phyloP scores from a whole-genome alignment of 2,329 filamentous ascomycete genomes.

The Colletotrichum sp. region DNA sequence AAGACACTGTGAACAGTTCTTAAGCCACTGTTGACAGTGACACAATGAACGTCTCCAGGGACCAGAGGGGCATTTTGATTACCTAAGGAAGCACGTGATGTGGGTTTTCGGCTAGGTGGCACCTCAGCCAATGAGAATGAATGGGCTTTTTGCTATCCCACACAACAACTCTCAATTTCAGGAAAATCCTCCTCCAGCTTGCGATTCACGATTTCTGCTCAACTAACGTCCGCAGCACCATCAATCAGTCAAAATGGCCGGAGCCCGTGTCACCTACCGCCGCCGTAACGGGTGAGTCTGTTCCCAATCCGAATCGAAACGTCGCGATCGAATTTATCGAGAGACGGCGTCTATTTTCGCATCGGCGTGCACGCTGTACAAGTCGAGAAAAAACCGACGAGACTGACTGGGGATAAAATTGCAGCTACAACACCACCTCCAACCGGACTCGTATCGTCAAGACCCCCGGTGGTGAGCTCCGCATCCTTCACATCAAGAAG shows the following conservation, averaged over 20 bases:
- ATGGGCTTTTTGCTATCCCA: too few species aligned
- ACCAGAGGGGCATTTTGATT: too few species aligned
- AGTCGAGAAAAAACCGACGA: not conserved
- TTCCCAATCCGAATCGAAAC: not conserved
- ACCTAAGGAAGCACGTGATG: too few species aligned
- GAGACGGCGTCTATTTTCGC: not conserved
- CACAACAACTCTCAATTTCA: too few species aligned
- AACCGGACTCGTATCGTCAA: constrained; percentile 96
- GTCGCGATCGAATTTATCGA: not conserved
- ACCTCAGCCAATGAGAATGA: too few species aligned
- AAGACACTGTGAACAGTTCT: constrained; percentile 15
- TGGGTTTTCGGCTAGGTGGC: too few species aligned
- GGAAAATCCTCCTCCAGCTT: not conserved
- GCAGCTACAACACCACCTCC: constrained; percentile 95
- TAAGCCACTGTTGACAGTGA: not conserved
- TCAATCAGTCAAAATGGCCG: constrained; percentile 60
- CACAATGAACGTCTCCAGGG: too few species aligned
- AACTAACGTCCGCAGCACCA: constrained; percentile 35
- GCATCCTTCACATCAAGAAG: constrained; percentile 99
- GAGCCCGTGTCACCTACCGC: constrained; percentile 71
- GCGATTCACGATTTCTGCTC: constrained; percentile 21
- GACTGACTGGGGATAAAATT: constrained; percentile 25
- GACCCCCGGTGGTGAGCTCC: constrained; percentile 94
- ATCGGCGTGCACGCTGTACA: not conserved
- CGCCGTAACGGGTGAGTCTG: constrained; percentile 78